Base-by-base conservation (phyloP, 106 monocot genomes). In the Dendrobium catenatum region DNA sequence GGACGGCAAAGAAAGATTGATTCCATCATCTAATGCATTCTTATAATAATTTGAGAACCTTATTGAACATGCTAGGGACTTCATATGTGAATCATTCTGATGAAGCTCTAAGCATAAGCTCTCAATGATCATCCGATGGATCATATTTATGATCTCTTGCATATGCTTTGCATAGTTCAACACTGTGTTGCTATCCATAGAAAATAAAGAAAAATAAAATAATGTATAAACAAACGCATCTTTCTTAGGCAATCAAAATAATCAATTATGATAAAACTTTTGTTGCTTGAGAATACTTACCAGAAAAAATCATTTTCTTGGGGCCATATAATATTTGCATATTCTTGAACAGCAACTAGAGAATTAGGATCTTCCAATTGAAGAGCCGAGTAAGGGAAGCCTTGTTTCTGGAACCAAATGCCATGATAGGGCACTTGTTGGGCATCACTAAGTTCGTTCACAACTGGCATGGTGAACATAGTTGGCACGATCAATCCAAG, bases 401-500 rank as follows among this genome's bases (percentile, higher is more conserved):
- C 68, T 3, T 0, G 7, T 13, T 29, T 68, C 6, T 1, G 1
- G 29, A 68, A 29, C 26, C 26, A 68, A 4, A 13, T 24, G 9
- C 68, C 68, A 27, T 68, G 68, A 18, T 9, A 27, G 29, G 68
- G 27, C 68, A 68, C 1, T 13, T 68, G 26, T 29, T 10, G 19
- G 10, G 22, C 29, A 31, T 68, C 31, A 11, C 29, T 31, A 10
- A 68, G 68, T 29, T 27, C 9, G 6, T 29, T 10, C 24, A 29
- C 54, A 10, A 2, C 68, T 5, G 24, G 24, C 31, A n/a, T 26
- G 31, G 26, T 11, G 31, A 80, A 80, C 46, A 84, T 47, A 19
- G 80, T 80, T 10, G 56, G 47, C 66, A 80, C 15, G 13, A 44
- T 13, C 22, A 40, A n/a, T 9, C 44, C 80, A 51, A 84, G 80